These are phyloP conservation scores for Bacidia gigantensis DNA, from an alignment of 495 filamentous ascomycete species.

Conservation along the genomic window DNA sequence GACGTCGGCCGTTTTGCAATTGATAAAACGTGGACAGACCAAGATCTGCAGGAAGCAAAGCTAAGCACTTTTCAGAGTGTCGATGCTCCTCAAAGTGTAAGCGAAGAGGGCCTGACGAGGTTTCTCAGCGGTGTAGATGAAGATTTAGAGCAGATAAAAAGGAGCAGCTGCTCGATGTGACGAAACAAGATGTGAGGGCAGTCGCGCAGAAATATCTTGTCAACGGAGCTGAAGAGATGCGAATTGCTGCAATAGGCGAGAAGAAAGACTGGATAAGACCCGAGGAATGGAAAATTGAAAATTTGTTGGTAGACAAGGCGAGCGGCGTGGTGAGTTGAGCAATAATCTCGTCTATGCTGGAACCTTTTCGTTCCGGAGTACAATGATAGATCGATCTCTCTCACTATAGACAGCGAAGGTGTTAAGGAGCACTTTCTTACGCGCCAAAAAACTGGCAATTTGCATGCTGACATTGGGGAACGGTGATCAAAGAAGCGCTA, in stretches of 20 bases:
- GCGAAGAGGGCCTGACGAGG: conserved; percentile 67
- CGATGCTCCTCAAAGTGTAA: conserved; percentile 85
- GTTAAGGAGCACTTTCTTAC: neutral
- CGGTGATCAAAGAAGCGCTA: conserved; percentile 23
- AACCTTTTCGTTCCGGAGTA: neutral
- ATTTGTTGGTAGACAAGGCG: conserved; percentile 27
- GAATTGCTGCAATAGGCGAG: conserved; percentile 68
- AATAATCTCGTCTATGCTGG: too few relatives aligned
- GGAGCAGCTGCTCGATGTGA: conserved; percentile 79
- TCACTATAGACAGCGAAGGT: neutral
- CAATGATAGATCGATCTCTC: neutral
- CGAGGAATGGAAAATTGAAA: conserved; percentile 33
- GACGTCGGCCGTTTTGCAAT: conserved; percentile 73
- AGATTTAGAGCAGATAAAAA: conserved; percentile 79
- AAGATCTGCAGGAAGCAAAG: conserved; percentile 91
- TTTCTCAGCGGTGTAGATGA: conserved; percentile 77
- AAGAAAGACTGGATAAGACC: conserved; percentile 58
- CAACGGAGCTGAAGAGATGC: conserved; percentile 43
- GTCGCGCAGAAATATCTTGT: conserved; percentile 75
- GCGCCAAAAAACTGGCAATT: neutral
- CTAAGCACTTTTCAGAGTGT: conserved; percentile 87
- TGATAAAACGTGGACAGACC: conserved; percentile 70
- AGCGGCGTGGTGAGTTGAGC: conserved; percentile 3
- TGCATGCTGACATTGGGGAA: neutral
- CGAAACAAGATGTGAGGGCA: conserved; percentile 60